Base-by-base conservation (phyloP, 352 stramenopile genomes). In the Phytophthora pluvialis region DNA sequence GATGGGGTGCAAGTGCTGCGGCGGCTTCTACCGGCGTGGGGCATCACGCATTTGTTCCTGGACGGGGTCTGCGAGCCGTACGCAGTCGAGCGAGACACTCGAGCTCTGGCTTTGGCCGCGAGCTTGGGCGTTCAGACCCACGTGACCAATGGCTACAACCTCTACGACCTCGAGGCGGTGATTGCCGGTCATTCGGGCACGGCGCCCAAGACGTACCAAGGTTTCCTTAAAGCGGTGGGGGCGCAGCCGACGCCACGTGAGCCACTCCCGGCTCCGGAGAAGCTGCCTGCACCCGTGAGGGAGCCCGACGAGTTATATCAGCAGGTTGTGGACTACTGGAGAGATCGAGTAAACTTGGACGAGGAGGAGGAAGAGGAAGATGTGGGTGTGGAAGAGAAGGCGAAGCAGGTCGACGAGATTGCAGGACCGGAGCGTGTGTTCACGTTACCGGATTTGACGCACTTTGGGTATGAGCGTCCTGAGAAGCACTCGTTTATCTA, bases 51-150 rank as follows among this genome's bases (percentile, higher is more conserved):
- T 47, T 53, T 98, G 11, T 97, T 90, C 26, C 97, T 97, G 60
- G 95, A 98, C 53, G 80, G 73, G 35, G 91, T 98, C 18, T 96
- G 75, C 51, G 94, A 98, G 78, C 91, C 90, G 1, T 98, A 97
- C 57, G 93, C 92, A 11, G 73, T 88, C 31, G 51, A 81, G 40
- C 75, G 94, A 25, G 94, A 98, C 73, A 51, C 75, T 5, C 59
- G 69, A 18, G 85, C 97, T 7, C 38, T 73, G 3, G 65, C 54
- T 15, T 46, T 93, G 25, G 88, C 80, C 0, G 65, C 78, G 31
- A 46, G 67, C 43, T 53, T 81, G 5, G 77, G 81, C 10, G 73
- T 98, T 7, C 49, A 89, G 11, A 84, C 98, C 4, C 69, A 90
- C 11, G 81, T 85, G 21, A 88, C 82, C 1, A 60, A 64, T 13